phyloP scores from a whole-genome alignment of 2,329 filamentous ascomycete genomes.

The Fusarium acutatum region DNA sequence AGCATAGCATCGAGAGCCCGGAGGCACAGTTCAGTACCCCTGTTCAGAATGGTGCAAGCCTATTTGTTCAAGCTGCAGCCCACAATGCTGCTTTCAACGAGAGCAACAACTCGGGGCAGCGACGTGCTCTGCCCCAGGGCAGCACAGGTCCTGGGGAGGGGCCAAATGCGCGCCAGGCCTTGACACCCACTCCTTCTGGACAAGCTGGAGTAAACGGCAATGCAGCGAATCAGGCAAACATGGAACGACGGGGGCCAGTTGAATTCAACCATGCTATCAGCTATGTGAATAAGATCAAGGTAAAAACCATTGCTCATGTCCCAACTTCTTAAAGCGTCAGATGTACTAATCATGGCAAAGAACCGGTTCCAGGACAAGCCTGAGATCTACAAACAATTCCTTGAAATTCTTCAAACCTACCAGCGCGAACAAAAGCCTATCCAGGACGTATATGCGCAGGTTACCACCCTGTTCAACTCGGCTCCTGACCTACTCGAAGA shows the following conservation, averaged over 20 bases:
- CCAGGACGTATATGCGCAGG: conserved; percentile 96
- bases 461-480: conserved; percentile 91
- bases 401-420: conserved; percentile 98
- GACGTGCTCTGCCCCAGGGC: conserved; percentile 42
- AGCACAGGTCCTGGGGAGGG: conserved; percentile 51
- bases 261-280: conserved; percentile 99
- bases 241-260: conserved; percentile 91
- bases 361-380: conserved; percentile 97
- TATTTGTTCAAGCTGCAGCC: conserved; percentile 56
- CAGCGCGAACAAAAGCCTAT: conserved; percentile 98
- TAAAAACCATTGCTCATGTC: conserved; percentile 52
- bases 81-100: conserved; percentile 49
- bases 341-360: conserved; percentile 55
- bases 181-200: conserved; percentile 68
- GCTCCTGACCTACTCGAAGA: conserved; percentile 96
- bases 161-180: conserved; percentile 60
- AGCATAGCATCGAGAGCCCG: conserved; percentile 69
- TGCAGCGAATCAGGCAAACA: conserved; percentile 65
- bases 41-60: conserved; percentile 57
- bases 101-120: conserved; percentile 42
- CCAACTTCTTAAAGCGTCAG: background rate
- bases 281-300: conserved; percentile 99
- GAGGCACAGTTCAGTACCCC: conserved; percentile 70
- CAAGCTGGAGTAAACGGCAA: conserved; percentile 70
- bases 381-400: conserved; percentile 98